Percentiles rank a stretch among this genome's conserved stretches.
Conservation (phyloP, 2,329 filamentous ascomycete species). For the Monilinia polystroma region DNA sequence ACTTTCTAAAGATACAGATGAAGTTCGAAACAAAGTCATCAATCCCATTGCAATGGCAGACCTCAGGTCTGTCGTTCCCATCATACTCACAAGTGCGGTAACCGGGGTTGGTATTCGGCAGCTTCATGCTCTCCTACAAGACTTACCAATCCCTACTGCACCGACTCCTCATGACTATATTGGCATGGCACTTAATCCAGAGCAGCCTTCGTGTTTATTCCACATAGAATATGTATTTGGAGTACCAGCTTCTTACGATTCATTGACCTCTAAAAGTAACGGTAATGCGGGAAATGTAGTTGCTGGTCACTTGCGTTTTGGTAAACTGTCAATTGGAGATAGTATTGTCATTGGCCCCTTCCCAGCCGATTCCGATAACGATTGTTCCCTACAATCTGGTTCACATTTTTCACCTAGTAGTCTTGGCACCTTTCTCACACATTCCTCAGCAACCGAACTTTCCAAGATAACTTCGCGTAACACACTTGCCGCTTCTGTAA, state of each 20-base stretch:
- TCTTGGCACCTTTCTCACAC: slow-evolving; percentile 52
- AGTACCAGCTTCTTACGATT: slow-evolving; percentile 62
- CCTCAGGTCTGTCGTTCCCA: slow-evolving; percentile 63
- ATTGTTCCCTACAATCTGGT: slow-evolving; percentile 42
- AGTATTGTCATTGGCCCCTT: slow-evolving; percentile 79
- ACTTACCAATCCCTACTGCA: slow-evolving; percentile 65
- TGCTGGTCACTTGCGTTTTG: slow-evolving; percentile 80
- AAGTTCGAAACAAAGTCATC: slow-evolving; percentile 57
- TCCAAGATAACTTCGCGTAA: slow-evolving; percentile 54
- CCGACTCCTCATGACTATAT: slow-evolving; percentile 55
- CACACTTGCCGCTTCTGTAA: slow-evolving; percentile 51
- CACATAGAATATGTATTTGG: slow-evolving; percentile 90
- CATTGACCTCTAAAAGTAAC: slow-evolving; percentile 44
- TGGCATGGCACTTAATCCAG: slow-evolving; percentile 54
- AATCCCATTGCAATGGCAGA: slow-evolving; percentile 47
- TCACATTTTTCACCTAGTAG: slow-evolving; percentile 43
- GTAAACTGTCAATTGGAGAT: slow-evolving; percentile 74
- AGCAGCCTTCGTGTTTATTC: slow-evolving; percentile 67
- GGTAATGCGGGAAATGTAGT: slow-evolving; percentile 66
- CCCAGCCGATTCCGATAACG: slow-evolving; percentile 53
- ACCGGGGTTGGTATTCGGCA: slow-evolving; percentile 79
- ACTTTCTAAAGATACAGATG: slow-evolving; percentile 53
- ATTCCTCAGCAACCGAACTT: slow-evolving; percentile 54
- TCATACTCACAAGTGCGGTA: slow-evolving; percentile 83
- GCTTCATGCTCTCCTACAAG: slow-evolving; percentile 76